A percentile compares a stretch with the other conserved stretches of the same genome.
Conservation (phyloP, 1,284 basidiomycete species). For the Anthracocystis setariae region DNA sequence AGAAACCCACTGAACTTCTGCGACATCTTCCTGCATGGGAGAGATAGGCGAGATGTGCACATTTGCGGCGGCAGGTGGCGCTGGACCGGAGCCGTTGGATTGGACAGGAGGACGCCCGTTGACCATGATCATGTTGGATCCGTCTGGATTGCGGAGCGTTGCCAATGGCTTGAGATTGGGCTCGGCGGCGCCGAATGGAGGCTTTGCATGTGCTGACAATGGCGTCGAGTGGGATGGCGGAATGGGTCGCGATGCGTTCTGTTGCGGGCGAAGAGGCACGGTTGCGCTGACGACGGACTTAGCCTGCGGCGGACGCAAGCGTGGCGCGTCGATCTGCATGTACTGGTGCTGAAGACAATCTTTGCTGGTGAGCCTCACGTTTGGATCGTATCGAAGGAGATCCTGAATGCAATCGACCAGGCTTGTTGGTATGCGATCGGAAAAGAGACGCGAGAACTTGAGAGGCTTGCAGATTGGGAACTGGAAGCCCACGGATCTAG, state of each 20-base stretch:
- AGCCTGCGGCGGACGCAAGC: constrained; percentile 59
- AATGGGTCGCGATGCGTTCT: constrained; percentile 26
- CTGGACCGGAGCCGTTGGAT: constrained; percentile 1
- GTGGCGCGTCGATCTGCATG: constrained; percentile 75
- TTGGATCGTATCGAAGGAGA: constrained; percentile 91
- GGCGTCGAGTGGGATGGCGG: constrained; percentile 54
- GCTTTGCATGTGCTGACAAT: constrained; percentile 29
- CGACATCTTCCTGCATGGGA: constrained; percentile 49
- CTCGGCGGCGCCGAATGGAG: constrained; percentile 51
- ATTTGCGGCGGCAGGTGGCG: constrained; percentile 2
- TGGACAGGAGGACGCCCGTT: constrained; percentile 18
- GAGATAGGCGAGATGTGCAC: constrained; percentile 26
- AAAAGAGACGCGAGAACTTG: constrained; percentile 81
- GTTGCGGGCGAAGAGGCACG: constrained; percentile 30
- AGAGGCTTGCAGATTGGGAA: constrained; percentile 86
- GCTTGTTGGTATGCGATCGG: constrained; percentile 79
- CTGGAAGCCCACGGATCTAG: constrained; percentile 83
- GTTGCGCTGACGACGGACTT: constrained; percentile 47
- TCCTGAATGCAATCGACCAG: constrained; percentile 92
- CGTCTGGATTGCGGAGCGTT: constrained; percentile 33
- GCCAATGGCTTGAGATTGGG: constrained; percentile 35
- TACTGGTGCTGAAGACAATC: constrained; percentile 90
- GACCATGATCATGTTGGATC: constrained; percentile 24
- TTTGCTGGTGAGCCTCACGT: constrained; percentile 81
- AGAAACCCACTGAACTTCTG: constrained; percentile 46